Base-by-base conservation (phyloP, 2,329 filamentous ascomycete genomes). In the Cylindrodendrum hubeiense region DNA sequence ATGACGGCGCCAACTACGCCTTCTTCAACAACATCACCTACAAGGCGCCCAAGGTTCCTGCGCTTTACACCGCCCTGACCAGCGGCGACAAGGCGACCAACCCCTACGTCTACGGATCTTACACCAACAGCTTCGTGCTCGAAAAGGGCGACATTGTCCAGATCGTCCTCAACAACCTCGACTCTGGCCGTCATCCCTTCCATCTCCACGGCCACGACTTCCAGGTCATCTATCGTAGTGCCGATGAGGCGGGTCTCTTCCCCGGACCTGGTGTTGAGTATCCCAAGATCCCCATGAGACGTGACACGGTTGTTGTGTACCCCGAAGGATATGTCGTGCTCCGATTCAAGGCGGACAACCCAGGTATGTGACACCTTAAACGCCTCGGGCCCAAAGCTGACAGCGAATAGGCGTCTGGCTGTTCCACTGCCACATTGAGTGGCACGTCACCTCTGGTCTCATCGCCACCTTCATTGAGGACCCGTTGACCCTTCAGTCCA, bases 361-460 rank as follows among this genome's bases (percentile, higher is more conserved):
- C 91, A 12, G 90, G 90, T 69, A 73, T 77, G 65, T 81, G 8
- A 3, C 39, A 4, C 17, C 8, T 2, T 24, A 15, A 33, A 17
- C 13, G 9, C 2, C 6, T 12, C 17, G 26, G n/a, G 4, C 13
- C 3, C 51, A 51, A 13, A 52, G 76, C 66, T 65, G 26, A 53
- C 15, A 51, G 34, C n/a, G 10, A 4, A 28, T 52, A 82, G 82
- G 87, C 39, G 82, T 92, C 22, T 92, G 90, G 90, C 78, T 92
- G 4, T 92, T 94, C 81, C 92, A 94, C 79, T 95, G 92, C 79
- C 93, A 95, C 76, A 91, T 95, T 57, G 91, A 93, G 75, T 95
- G 91, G 91, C 91, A 94, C 75, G 83, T 93, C 62, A 80, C 85
- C 1, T 89, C 88, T 3, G 91, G 91, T n/a, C 83, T 93, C 3